These are phyloP conservation scores for Tieghemiomyces parasiticus DNA, from an alignment of 192 early-diverging fungal species.

Conservation along the genomic window DNA sequence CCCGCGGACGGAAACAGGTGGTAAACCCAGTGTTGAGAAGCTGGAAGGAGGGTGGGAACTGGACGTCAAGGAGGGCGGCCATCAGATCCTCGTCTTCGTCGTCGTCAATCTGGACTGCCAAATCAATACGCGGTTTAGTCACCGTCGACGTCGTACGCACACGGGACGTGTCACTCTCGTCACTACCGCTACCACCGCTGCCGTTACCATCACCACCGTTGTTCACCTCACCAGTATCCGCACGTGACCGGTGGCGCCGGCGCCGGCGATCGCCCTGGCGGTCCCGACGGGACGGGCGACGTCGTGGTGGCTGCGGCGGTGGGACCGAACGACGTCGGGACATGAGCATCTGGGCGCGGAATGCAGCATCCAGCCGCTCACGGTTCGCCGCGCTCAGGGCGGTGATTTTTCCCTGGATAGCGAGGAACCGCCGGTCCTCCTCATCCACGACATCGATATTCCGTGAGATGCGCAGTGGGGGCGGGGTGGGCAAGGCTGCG, in stretches of 20 bases:
- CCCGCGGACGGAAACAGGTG: constrained; percentile 14
- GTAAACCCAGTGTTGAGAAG: constrained; percentile 33
- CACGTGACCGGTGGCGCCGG: too few species aligned
- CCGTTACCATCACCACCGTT: too few species aligned
- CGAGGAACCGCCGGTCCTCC: constrained; percentile 48
- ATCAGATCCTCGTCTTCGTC: constrained; percentile 63
- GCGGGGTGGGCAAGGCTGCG: constrained; percentile 51
- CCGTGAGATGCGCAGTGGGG: constrained; percentile 50
- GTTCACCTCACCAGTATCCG: too few species aligned
- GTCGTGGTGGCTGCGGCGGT: too few species aligned
- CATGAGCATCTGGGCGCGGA: constrained; percentile 19
- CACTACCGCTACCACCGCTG: too few species aligned
- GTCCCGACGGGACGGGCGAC: too few species aligned
- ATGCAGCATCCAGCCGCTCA: constrained; percentile 34
- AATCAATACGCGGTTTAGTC: too few species aligned
- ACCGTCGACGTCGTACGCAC: too few species aligned
- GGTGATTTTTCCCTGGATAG: constrained; percentile 56
- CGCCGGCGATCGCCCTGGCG: too few species aligned
- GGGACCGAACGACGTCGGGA: too few species aligned
- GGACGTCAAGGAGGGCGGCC: constrained; percentile 34
- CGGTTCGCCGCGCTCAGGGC: constrained; percentile 46
- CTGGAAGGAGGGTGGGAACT: constrained; percentile 41
- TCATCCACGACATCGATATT: constrained; percentile 59
- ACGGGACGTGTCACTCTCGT: too few species aligned
- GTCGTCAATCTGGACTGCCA: constrained; percentile 67